Evolutionary conservation across 768 basidiomycete species (phyloP), one percentile per base, ranked within the genome.

Genomic region (Rhizopogon vesiculosus): DNA sequence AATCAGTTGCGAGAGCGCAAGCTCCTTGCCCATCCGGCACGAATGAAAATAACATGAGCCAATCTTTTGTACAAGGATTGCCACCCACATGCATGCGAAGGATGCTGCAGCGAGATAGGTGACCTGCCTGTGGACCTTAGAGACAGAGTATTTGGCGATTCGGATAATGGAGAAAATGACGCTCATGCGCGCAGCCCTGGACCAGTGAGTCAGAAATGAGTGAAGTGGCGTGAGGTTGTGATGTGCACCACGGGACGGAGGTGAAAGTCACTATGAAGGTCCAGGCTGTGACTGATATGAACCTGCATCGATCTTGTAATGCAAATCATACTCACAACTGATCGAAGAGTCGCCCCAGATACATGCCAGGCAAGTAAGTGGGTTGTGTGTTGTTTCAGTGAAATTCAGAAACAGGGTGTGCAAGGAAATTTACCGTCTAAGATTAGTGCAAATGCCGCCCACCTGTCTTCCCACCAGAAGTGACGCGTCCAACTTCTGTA

Each of bases 381-480:
- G 31, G 31, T 2, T 8, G 10, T 13, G 10, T 9, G 35, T 35
- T 35, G 35, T 5, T 13, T 35, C 10, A 35, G 2, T 13, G 10
- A 31, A 31, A 1, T 9, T 35, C 35, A 35, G 10, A 31, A 31
- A 31, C 9, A 6, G 31, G 31, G 31, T 10, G 10, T 35, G 12
- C 35, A 35, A 35, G 10, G 35, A 35, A 13, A 35, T 10, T 3
- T 51, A 15, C 31, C 25, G 19, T 51, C 50, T 22, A 9, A 51
- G 22, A 51, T 19, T 16, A 51, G 33, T 12, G 50, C 50, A 19
- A 51, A 22, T 29, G 50, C 25, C 13, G 50, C 50, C 50, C 50
- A 51, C n/a, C 18, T 35, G 19, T 51, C 50, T 25, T 51, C 50
- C 50, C 50, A 51, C 50, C 50, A 51, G 28, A 35, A 13, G 35